Conservation (phyloP, 1,139 yeast genomes). For the Debaryomyces udenii region DNA sequence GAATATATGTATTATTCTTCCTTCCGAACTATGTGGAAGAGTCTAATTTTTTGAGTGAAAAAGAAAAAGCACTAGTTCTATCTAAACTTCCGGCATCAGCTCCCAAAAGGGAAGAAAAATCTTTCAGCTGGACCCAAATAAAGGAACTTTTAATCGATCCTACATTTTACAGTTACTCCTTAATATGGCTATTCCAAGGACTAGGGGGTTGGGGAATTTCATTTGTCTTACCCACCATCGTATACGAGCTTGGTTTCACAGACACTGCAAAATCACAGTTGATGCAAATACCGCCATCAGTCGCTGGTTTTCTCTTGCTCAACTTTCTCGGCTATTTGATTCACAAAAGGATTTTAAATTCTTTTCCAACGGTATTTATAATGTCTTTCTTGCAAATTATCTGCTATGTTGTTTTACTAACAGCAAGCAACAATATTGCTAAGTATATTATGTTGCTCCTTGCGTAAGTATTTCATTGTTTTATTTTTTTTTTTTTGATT, state of each 20-base stretch:
- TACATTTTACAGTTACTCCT: constrained; percentile 20
- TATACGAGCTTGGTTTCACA: constrained; percentile 26
- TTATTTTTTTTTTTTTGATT: neutral
- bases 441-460: constrained; percentile 19
- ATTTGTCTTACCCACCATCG: constrained; percentile 26
- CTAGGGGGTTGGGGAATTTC: constrained; percentile 31
- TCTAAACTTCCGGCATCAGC: constrained; percentile 14
- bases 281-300: constrained; percentile 21
- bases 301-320: constrained; percentile 18
- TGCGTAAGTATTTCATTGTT: constrained; percentile 15
- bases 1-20: constrained; percentile 10
- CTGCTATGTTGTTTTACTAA: constrained; percentile 18
- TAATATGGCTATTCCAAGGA: constrained; percentile 25
- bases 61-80: constrained; percentile 15
- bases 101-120: constrained; percentile 15
- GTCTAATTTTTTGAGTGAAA: constrained; percentile 16
- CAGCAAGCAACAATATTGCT: constrained; percentile 12
- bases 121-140: constrained; percentile 16
- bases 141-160: constrained; percentile 17
- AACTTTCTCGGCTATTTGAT: constrained; percentile 17
- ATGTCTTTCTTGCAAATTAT: constrained; percentile 17
- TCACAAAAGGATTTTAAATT: constrained; percentile 13
- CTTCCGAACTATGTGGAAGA: constrained; percentile 20
- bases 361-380: constrained; percentile 18
- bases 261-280: constrained; percentile 23